These are phyloP conservation scores for Tilletiopsis washingtonensis DNA, from an alignment of 1,284 basidiomycete genomes.

Conservation along the genomic window DNA sequence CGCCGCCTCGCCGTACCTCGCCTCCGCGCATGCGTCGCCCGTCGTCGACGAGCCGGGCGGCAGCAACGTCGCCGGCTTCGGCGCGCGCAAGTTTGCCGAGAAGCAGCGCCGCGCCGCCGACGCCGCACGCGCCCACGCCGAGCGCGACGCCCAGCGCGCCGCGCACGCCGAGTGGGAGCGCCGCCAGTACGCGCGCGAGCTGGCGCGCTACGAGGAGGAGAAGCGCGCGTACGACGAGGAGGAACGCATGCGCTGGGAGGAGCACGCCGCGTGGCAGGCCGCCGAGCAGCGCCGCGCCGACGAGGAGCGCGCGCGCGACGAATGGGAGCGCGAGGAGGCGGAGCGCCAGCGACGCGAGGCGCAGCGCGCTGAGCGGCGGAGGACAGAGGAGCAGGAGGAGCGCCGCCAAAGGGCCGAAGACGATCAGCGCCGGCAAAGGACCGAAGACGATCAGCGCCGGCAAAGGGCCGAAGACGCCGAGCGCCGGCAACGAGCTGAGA, in stretches of 20 bases:
- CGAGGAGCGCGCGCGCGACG: background rate
- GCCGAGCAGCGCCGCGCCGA: background rate
- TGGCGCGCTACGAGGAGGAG: background rate
- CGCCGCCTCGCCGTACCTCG: too few species aligned
- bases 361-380: background rate
- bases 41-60: constrained; percentile 27
- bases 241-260: background rate
- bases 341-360: background rate
- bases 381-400: background rate
- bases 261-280: background rate
- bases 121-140: background rate
- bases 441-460: background rate
- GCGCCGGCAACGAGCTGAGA: background rate
- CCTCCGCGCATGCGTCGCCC: too few species aligned
- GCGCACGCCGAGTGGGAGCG: background rate
- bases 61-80: constrained; percentile 14
- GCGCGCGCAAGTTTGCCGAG: constrained; percentile 6
- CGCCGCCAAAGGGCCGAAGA: background rate
- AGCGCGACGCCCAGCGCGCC: background rate
- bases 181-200: background rate
- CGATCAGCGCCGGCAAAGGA: background rate
- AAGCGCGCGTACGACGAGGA: background rate
- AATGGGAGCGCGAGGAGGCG: background rate
- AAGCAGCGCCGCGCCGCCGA: background rate
- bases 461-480: background rate